Evolutionary conservation across 176 grass and related monocot genomes (phyloP), one percentile per base, ranked within the genome.

Genomic region (Typha latifolia): DNA sequence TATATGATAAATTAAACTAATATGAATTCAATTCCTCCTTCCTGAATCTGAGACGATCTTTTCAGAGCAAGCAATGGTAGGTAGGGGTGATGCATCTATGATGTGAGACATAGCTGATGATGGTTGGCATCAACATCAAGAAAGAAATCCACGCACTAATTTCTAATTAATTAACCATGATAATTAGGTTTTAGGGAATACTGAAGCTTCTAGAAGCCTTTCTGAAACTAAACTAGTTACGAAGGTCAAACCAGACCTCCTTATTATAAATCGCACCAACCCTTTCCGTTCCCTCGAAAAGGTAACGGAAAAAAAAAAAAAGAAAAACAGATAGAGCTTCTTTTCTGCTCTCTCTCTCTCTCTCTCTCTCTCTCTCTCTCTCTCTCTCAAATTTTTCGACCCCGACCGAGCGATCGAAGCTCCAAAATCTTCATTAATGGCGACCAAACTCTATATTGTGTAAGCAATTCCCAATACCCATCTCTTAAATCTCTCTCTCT

Each of bases 391-490:
- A 64, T 61, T 31, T 24, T 22, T 51, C 62, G 66, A 57, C 10
- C 15, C 52, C 14, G 16, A 7, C 8, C 13, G 31, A 18, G 15
- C 32, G 7, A 12, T 65, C 27, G 63, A 21, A 72, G 70, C 70
- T 77, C 62, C 73, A 66, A 62, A 26, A 13, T 62, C n/a, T 77
- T 12, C 80, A 74, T 71, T 82, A 74, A 95, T 95, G 90, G 83
- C 86, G 50, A 73, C 67, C 61, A 95, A 90, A 81, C 64, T 95
- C 67, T 95, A 95, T 77, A 70, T 95, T 37, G 86, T 95, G 90
- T 95, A 90, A 89, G 90, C 62, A 73, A 64, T 70, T 10, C 18
- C 18, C 49, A 14, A 52, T 66, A 59, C 66, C 49, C 20, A 31
- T 51, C 71, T 29, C 62, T 32, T 63, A 24, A 48, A 72, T 65